Base-by-base conservation (phyloP, 768 basidiomycete genomes). In the Exsudoporus frostii region DNA sequence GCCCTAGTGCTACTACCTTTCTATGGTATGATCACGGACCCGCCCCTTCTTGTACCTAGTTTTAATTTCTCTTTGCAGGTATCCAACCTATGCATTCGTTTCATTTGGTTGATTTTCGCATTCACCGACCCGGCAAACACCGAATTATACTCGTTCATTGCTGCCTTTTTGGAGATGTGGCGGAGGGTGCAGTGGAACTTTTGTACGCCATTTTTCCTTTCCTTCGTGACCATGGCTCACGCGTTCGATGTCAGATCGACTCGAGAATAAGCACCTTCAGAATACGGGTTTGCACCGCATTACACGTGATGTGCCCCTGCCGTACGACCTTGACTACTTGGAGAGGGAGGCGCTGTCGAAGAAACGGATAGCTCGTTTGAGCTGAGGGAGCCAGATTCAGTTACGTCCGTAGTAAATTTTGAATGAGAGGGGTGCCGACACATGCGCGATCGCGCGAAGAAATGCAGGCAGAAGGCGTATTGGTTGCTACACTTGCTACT, bases 151-250 rank as follows among this genome's bases (percentile, higher is more conserved):
- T 73, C 82, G 0, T 93, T 91, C 72, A 75, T 91, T 41, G 79
- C 73, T 13, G 92, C 77, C 2, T 57, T 86, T 45, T 61, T 91
- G 37, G 96, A 98, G 64, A 81, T 92, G 67, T 60, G 91, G 7
- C 74, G 96, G 39, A 78, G 96, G 48, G 83, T 83, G 71, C 88
- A 88, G 59, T 98, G 96, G 96, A 97, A 96, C 69, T 88, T 95
- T 64, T 88, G 90, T 92, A 54, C 62, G 88, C 29, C 7, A 22
- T 47, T 44, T 71, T 30, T 34, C 17, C 37, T 39, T 46, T 42
- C 15, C 10, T 34, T 29, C 40, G 33, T 37, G 32, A 22, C 17
- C 19, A 29, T 19, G 17, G 24, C 50, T 56, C 3, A 32, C 8
- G 15, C 22, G 13, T 32, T 60, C 45, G 13, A 36, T 42, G 30